Base-by-base conservation (phyloP, 805 yeast species). In the Candida quercuum region DNA sequence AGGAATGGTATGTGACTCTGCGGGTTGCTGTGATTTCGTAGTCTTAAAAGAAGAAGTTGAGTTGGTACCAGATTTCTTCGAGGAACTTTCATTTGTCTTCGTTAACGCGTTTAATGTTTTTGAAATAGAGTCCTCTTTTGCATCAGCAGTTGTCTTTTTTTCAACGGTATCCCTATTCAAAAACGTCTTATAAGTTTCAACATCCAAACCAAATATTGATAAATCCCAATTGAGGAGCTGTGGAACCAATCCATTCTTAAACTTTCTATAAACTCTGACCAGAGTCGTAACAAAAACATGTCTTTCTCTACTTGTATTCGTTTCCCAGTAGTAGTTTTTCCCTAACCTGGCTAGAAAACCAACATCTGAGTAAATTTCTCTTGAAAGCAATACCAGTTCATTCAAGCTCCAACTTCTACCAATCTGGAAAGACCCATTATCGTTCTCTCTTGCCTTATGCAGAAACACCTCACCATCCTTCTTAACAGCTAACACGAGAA, bases 381-480 rank as follows among this genome's bases (percentile, higher is more conserved):
- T 67, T 23, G 78, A 77, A 2, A 89, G 58, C 30, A 60, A 58
- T 4, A 67, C 57, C 45, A 91, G 64, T 48, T 86, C 94, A 42
- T 75, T 84, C 50, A 91, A 63, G 44, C 77, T 79, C 98, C 98
- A 89, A 3, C 95, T 83, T 52, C 96, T 74, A 23, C 98, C 98
- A 36, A 89, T 86, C 60, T 89, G 97, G 50, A 84, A 77, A 1
- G 79, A 59, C 1, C 84, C 81, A 48, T 85, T 84, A 9, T 74
- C 66, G 48, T 83, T 82, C 56, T 77, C 87, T 51, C 94, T 79
- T 2, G 94, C 96, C 60, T 91, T 89, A 56, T 88, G 96, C 11
- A 89, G 50, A 40, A 79, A 69, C 23, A 85, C 80, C 19, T 82
- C 63, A 0, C 91, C 91, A 6, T 80, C 70, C 33, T 72, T 67